Evolutionary conservation across 1,139 yeast species (phyloP).

Genomic region (Kodamaea ohmeri): DNA sequence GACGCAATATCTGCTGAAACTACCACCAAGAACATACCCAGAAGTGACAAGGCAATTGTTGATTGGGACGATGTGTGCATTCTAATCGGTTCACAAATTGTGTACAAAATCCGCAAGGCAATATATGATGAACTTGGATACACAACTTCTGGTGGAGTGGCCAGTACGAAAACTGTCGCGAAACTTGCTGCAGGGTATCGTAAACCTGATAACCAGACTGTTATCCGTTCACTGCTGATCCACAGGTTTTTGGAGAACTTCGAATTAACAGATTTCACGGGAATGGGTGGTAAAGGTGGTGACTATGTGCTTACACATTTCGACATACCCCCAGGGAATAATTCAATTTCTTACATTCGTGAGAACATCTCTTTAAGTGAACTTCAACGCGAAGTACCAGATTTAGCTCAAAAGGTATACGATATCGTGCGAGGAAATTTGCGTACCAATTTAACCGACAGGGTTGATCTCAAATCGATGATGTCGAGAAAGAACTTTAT

Average conservation of each 20-base stretch:
- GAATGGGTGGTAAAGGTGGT: conserved; percentile 90
- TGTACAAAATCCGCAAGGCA: conserved; percentile 50
- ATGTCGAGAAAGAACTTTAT: conserved; percentile 79
- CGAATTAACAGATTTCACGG: conserved; percentile 74
- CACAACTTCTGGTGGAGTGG: conserved; percentile 89
- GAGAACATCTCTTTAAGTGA: conserved; percentile 40
- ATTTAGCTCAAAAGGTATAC: conserved; percentile 49
- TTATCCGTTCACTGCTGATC: conserved; percentile 52
- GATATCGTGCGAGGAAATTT: conserved; percentile 65
- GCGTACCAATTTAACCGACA: conserved; percentile 49
- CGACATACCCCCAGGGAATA: conserved; percentile 38
- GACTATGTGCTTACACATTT: conserved; percentile 49
- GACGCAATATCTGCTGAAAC: no score
- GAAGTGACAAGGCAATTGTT: conserved; percentile 13
- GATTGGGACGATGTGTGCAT: conserved; percentile 90
- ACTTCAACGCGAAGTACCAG: conserved; percentile 28
- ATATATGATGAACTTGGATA: conserved; percentile 62
- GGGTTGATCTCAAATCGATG: conserved; percentile 79
- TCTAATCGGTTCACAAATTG: conserved; percentile 60
- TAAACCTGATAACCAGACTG: conserved; percentile 86
- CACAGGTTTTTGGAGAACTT: conserved; percentile 55
- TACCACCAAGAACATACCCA: no score
- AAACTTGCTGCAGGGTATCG: conserved; percentile 84
- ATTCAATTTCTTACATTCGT: conserved; percentile 48
- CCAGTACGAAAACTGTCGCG: conserved; percentile 72